phyloP scores from a whole-genome alignment of 2,329 filamentous ascomycete genomes.

The Coccinonectria pachysandricola region DNA sequence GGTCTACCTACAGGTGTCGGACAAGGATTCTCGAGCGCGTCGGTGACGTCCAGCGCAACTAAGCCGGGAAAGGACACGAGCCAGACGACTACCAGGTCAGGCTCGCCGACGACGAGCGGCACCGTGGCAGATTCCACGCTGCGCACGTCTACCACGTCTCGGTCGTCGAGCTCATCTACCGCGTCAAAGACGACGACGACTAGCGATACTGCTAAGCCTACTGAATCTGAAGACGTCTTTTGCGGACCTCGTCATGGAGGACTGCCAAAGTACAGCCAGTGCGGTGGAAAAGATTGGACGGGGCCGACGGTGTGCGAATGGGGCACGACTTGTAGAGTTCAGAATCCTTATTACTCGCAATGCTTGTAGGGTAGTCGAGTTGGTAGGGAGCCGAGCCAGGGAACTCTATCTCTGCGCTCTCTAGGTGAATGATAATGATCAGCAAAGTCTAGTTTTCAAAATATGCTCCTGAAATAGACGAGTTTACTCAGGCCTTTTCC shows the following conservation, averaged over 20 bases:
- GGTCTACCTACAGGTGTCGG: conserved; percentile 11
- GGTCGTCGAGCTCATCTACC: neutral
- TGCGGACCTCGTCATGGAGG: conserved; percentile 11
- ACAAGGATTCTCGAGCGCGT: conserved; percentile 3
- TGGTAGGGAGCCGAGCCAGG: no score
- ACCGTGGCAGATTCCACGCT: neutral
- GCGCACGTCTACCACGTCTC: neutral
- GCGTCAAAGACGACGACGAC: conserved; percentile 8
- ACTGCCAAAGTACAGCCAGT: conserved; percentile 14
- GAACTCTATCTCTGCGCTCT: no score
- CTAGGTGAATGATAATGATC: no score
- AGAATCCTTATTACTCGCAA: conserved; percentile 10
- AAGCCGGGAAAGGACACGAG: conserved; percentile 5
- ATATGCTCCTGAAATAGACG: no score
- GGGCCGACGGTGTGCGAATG: conserved; percentile 8
- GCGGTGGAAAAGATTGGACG: conserved; percentile 5
- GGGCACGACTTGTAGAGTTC: conserved; percentile 8
- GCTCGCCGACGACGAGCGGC: neutral
- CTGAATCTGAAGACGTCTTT: conserved; percentile 6
- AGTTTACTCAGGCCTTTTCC: no score
- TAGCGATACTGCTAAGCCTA: neutral
- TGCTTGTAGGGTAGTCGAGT: conserved; percentile 14
- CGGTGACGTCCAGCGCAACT: conserved; percentile 13
- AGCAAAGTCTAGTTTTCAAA: no score
- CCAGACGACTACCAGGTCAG: neutral